Evolutionary conservation across 2,329 filamentous ascomycete genomes (phyloP).

Genomic region (Trichoderma oligosporum): DNA sequence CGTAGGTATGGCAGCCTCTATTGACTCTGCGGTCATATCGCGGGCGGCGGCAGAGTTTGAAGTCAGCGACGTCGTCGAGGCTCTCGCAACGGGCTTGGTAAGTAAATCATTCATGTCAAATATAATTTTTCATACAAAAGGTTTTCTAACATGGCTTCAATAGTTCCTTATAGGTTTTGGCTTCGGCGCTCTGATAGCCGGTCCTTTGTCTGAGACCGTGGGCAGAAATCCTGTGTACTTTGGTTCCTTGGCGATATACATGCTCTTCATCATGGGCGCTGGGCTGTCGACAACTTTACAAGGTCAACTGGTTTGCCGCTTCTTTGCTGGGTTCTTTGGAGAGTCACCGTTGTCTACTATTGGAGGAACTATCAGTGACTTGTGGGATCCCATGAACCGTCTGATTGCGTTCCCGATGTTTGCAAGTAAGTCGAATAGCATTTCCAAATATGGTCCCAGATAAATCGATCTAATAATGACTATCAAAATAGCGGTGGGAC

Average conservation of each 20-base stretch:
- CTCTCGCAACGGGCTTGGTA: constrained; percentile 8
- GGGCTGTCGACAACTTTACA: not conserved
- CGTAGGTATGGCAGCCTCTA: constrained; percentile 8
- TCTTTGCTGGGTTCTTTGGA: constrained; percentile 15
- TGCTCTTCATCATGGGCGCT: constrained; percentile 9
- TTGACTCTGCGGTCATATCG: not conserved
- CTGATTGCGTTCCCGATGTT: constrained; percentile 9
- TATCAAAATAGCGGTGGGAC: not conserved
- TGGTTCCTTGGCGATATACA: constrained; percentile 2
- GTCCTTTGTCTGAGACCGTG: constrained; percentile 5
- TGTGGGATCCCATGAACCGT: constrained; percentile 6
- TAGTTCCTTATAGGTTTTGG: constrained; percentile 9
- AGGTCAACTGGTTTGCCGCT: not conserved
- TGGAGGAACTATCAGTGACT: constrained; percentile 2
- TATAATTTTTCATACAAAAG: not conserved
- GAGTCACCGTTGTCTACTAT: constrained; percentile 7
- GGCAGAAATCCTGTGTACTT: constrained; percentile 6
- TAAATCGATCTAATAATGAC: not conserved
- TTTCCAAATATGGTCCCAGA: too few relatives aligned
- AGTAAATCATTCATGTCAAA: not conserved
- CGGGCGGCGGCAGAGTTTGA: not conserved
- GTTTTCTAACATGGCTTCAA: not conserved
- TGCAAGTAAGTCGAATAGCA: not conserved
- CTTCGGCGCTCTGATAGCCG: constrained; percentile 6
- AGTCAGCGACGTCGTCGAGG: constrained; percentile 2